Base-by-base conservation (phyloP, 164 flowering plant genomes). In the Stephania cephalantha region DNA sequence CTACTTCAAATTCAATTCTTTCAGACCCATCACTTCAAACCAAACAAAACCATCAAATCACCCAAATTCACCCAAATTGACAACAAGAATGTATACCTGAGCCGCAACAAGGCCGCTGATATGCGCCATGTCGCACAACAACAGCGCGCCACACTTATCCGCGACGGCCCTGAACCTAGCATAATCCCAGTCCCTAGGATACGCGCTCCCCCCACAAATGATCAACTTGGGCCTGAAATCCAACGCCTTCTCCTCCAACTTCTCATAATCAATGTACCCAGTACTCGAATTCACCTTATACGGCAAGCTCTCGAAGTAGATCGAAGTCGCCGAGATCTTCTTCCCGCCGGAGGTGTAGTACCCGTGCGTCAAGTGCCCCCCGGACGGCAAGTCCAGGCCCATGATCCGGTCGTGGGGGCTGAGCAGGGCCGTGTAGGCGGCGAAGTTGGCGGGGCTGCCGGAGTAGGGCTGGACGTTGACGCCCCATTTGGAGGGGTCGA, bases 101-200 rank as follows among this genome's bases (percentile, higher is more conserved):
- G 99, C 98, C 79, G 99, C 98, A 81, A 96, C 97, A 75, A 96
- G 99, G 44, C 99, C 99, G 79, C 98, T 94, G 50, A 92, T 92
- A 82, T 96, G 99, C 76, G 98, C 99, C 99, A 94, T 96, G 70
- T 96, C 98, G 71, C 97, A 92, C 3, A 96, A 90, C 88, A 96
- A 80, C 18, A 94, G 87, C 0, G 99, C 95, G 1, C 99, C 98
- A 70, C 89, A 85, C 84, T 92, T 94, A 77, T 96, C 98, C 6
- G 99, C 97, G 79, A 96, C 78, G 11, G 85, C 75, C 64, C 91
- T 82, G 67, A 96, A 86, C 78, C 86, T 83, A 46, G 87, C 84
- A 53, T 94, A 96, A 78, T 96, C 98, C 98, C 97, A 94, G 67
- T 94, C 97, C 76, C 99, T 85, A 0, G 99, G 98, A 70, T 94